Evolutionary conservation across 1,284 basidiomycete species (phyloP), one percentile per base, ranked within the genome.

Genomic region (Testicularia cyperi): DNA sequence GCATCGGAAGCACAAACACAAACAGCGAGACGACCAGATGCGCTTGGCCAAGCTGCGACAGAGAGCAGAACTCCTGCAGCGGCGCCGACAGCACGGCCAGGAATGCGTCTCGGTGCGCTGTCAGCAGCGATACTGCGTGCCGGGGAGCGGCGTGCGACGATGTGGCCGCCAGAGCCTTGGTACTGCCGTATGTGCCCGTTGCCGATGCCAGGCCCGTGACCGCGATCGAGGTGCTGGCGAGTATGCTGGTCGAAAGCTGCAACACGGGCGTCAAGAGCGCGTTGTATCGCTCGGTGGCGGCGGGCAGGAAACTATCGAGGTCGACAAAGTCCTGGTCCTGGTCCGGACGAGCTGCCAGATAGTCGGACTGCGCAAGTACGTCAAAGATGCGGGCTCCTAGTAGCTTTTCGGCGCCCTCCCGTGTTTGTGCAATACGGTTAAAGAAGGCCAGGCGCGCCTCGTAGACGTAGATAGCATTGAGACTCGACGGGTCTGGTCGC

Each of bases 391-490:
- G 86, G 3, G 85, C 83, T 52, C 92, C 90, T 7, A 96, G 78
- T 20, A 97, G 79, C 38, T 86, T 83, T 72, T 95, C 91, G 0
- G 91, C 89, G 3, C 92, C 92, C 56, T 82, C 80, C 34, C 88
- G 81, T 1, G 84, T 87, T 69, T 90, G 86, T 0, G 90, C 85
- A 78, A 96, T 84, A 22, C 90, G 84, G 21, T 87, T 84, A 44
- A 97, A 84, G 60, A 95, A 81, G 0, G 90, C 87, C 82, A 95
- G 86, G 78, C 92, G 92, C 13, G 92, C 84, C 77, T 97, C 94
- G 71, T 94, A 97, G 13, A 97, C 89, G 78, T 95, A 97, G 34
- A 94, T 81, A 0, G 90, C 82, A 70, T 96, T 94, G 16, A 98
- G 79, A 55, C 90, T 88, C 88, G 90, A 87, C 38, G 92, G 90